Evolutionary conservation across 73 alveolate genomes (phyloP).

Genomic region (Effrenium voratum): DNA sequence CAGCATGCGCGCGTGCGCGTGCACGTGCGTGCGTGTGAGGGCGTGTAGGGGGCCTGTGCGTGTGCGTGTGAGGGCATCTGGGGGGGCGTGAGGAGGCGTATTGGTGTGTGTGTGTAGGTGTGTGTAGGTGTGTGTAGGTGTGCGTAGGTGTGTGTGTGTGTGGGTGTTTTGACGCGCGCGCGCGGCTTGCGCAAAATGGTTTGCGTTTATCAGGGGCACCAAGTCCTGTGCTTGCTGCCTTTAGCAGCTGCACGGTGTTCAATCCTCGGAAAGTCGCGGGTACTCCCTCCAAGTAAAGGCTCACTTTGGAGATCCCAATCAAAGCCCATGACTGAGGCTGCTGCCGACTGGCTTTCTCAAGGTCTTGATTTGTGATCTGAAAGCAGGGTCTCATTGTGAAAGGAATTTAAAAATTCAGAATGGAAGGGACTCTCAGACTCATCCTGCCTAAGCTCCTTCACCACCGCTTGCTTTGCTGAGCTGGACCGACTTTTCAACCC

Average conservation of each 20-base stretch:
- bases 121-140: too few species aligned
- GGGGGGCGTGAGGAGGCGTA: too few species aligned
- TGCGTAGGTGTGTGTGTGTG: too few species aligned
- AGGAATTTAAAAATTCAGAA: too few species aligned
- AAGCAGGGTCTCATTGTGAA: not conserved
- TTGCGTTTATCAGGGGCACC: slow-evolving; percentile 89
- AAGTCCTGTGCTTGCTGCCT: slow-evolving; percentile 97
- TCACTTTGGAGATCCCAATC: not conserved
- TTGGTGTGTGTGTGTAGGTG: too few species aligned
- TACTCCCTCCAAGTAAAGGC: not conserved
- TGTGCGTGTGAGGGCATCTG: too few species aligned
- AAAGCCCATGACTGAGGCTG: not conserved
- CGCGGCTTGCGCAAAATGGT: too few species aligned
- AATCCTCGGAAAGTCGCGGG: slow-evolving; percentile 94
- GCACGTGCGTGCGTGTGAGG: too few species aligned
- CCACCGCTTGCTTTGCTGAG: slow-evolving; percentile 69
- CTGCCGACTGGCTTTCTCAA: slow-evolving; percentile 81
- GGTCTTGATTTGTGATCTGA: slow-evolving; percentile 44
- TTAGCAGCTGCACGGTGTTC: slow-evolving; percentile 98
- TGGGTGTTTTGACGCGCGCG: too few species aligned
- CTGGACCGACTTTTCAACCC: slow-evolving; percentile 3
- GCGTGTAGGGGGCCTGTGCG: too few species aligned
- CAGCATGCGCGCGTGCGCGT: too few species aligned
- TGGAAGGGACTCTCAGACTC: not conserved
- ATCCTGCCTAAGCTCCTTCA: slow-evolving; percentile 57